Conservation (phyloP, 192 early-diverging fungal species). For the Backusella liffmaniae region DNA sequence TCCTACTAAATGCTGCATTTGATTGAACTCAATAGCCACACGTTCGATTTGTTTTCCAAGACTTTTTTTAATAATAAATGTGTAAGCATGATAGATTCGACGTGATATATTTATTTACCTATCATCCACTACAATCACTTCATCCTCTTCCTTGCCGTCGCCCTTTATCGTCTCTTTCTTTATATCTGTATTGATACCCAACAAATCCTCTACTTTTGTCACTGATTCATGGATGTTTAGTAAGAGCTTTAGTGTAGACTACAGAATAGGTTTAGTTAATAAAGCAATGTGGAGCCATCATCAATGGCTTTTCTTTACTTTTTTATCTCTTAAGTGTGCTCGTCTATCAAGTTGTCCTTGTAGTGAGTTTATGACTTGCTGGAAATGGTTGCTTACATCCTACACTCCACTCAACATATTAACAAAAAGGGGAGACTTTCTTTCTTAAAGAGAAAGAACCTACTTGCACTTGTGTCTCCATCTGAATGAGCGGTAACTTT, state of each 20-base stretch:
- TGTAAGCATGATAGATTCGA: background rate
- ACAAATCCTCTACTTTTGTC: slow-evolving; percentile 68
- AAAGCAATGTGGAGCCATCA: background rate
- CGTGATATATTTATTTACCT: background rate
- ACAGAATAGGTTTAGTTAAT: background rate
- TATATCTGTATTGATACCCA: slow-evolving; percentile 53
- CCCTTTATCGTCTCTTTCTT: background rate
- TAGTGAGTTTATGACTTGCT: slow-evolving; percentile 52
- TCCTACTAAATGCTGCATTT: slow-evolving; percentile 74
- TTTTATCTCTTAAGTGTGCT: slow-evolving; percentile 64
- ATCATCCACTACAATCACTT: background rate
- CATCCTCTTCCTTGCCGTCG: background rate
- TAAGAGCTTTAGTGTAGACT: slow-evolving; percentile 66
- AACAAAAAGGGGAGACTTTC: background rate
- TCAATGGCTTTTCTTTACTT: slow-evolving; percentile 40
- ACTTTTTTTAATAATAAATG: slow-evolving; percentile 10
- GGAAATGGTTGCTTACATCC: slow-evolving; percentile 50
- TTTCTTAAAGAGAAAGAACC: background rate
- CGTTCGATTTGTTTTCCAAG: slow-evolving; percentile 76
- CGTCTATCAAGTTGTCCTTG: slow-evolving; percentile 60
- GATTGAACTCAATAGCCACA: slow-evolving; percentile 84
- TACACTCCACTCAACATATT: slow-evolving; percentile 21
- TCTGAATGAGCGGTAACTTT: slow-evolving; percentile 54
- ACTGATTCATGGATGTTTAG: slow-evolving; percentile 77
- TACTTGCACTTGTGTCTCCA: slow-evolving; percentile 63